Evolutionary conservation across 139 green algal genomes (phyloP), one percentile per base, ranked within the genome.

Genomic region (Closterium sp.): DNA sequence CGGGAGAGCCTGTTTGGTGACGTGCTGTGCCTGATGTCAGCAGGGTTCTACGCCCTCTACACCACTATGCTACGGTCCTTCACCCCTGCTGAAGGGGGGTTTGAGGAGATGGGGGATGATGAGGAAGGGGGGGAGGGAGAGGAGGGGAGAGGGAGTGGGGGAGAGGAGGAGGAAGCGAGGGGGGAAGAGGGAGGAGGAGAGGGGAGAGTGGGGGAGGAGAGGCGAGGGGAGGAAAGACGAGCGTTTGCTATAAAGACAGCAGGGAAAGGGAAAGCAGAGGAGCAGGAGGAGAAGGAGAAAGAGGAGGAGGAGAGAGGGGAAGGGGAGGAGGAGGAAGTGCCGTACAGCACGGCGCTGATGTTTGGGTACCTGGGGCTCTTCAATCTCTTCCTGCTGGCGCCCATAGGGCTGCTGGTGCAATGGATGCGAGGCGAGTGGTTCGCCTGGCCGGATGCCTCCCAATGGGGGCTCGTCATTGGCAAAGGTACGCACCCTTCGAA

Each of bases 1-100:
- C 23, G 55, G 55, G 55, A 76, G 55, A 76, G 87, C 12, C 31
- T 95, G 23, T 31, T 55, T 6, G 97, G 97, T 4, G 97, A 99
- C 91, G 8, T 96, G 36, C 94, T 99, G 64, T 95, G 93, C 35
- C 94, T 99, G 5, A 30, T 96, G 36, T 97, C 96, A 12, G 96
- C 96, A 1, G 84, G 95, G 4, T 92, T 97, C 28, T 99, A 99
- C 92, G 97, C 94, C 2, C 85, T 84, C 21, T 99, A 99, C 95
- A 98, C 97, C 0, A 93, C 98, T 8, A 87, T 97, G 12, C 94
- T 98, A 84, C 88, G 94, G 19, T 38, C 33, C 16, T 84, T 88
- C 34, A 88, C 88, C 0, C 87, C 87, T 35, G 33, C 43, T 25
- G 90, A 93, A 32, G 90, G 35, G 36, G 85, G 90, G 36, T 30